Conservation (phyloP, 768 basidiomycete species). For the Austroboletus festivus region DNA sequence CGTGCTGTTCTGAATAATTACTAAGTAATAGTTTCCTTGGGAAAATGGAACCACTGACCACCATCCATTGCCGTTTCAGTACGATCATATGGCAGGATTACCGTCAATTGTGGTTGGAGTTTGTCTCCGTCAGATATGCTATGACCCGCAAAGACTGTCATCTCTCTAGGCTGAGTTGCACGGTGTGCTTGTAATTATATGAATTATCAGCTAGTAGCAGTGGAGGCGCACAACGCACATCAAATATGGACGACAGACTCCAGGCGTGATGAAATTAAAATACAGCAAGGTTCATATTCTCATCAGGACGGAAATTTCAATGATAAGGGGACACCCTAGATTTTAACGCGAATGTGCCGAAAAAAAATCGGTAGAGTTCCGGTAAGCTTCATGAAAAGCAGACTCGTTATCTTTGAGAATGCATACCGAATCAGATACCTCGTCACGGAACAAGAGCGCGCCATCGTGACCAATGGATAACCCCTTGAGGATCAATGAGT, state of each 20-base stretch:
- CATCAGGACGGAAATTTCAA: too few species aligned
- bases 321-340: too few species aligned
- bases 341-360: too few species aligned
- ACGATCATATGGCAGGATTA: background rate
- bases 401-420: background rate
- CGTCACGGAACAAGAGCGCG: background rate
- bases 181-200: background rate
- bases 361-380: too few species aligned
- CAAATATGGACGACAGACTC: too few species aligned
- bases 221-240: too few species aligned
- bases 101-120: background rate
- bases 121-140: too few species aligned
- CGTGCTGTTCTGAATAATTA: background rate
- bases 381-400: background rate
- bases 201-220: background rate
- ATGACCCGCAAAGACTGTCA: too few species aligned
- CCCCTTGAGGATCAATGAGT: background rate
- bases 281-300: too few species aligned
- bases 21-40: conserved; percentile 1
- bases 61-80: conserved; percentile 2
- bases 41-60: background rate
- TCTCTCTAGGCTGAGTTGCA: too few species aligned
- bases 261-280: too few species aligned
- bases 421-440: background rate
- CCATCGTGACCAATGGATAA: background rate